Conservation (phyloP, 495 filamentous ascomycete species). For the Penicillium subrubescens region DNA sequence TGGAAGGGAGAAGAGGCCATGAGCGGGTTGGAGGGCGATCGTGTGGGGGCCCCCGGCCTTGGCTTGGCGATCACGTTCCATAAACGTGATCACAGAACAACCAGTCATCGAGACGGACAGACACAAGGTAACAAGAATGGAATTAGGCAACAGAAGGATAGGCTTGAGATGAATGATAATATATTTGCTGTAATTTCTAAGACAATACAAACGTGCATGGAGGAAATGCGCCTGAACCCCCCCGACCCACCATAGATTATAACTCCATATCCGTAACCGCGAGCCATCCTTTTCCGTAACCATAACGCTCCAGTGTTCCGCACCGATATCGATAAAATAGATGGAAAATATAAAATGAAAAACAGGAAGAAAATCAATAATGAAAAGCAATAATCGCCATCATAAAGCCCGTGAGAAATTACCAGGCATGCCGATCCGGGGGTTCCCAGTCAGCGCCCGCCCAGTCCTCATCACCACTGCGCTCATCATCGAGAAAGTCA, state of each 20-base stretch:
- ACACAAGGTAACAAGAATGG: not conserved
- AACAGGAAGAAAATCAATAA: not conserved
- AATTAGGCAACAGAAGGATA: not conserved
- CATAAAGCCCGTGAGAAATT: not conserved
- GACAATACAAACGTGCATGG: not conserved
- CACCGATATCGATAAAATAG: not conserved
- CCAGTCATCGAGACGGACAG: not conserved
- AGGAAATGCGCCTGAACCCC: not conserved
- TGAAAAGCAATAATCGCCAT: not conserved
- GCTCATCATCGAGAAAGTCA: conserved; percentile 76
- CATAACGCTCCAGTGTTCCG: not conserved
- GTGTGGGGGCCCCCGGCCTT: conserved; percentile 26
- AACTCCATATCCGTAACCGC: not conserved
- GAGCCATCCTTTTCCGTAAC: not conserved
- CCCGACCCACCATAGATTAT: not conserved
- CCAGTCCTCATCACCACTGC: conserved; percentile 80
- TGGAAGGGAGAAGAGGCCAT: conserved; percentile 2
- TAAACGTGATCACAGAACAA: not conserved
- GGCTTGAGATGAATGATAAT: not conserved
- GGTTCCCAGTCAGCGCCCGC: conserved; percentile 47
- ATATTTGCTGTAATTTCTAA: not conserved
- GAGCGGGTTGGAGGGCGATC: conserved; percentile 21
- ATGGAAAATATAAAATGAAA: not conserved
- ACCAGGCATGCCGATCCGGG: conserved; percentile 34
- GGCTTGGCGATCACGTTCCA: conserved; percentile 28